phyloP scores from a whole-genome alignment of 371 early-diverging fungal species.

The Entomophthora muscae region DNA sequence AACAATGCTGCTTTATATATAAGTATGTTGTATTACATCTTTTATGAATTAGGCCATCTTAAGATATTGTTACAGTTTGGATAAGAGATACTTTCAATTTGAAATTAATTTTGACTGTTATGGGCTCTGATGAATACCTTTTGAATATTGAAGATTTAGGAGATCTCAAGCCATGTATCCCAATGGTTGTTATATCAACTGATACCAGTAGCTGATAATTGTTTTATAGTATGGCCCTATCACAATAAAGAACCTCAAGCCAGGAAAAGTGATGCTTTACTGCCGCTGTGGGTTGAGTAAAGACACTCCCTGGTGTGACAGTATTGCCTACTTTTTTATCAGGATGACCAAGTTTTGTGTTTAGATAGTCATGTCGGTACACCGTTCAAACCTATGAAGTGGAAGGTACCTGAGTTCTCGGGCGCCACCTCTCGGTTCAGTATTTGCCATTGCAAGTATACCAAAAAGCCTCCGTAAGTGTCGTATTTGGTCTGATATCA shows the following conservation, averaged over 20 bases:
- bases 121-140: not conserved
- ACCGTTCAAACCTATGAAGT: conserved; percentile 10
- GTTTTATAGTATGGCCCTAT: conserved; percentile 14
- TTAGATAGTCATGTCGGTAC: conserved; percentile 11
- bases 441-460: conserved; percentile 13
- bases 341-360: not conserved
- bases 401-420: conserved; percentile 9
- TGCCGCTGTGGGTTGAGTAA: conserved; percentile 12
- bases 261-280: conserved; percentile 7
- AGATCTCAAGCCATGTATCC: conserved; percentile 10
- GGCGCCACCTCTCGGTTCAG: conserved; percentile 1
- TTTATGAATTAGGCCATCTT: too few relatives aligned
- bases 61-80: too few relatives aligned
- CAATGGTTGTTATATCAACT: conserved; percentile 6
- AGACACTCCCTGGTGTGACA: conserved; percentile 11
- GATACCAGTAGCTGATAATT: not conserved
- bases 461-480: conserved; percentile 11
- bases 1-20: too few relatives aligned
- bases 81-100: too few relatives aligned
- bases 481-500: too few relatives aligned
- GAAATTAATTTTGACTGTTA: too few relatives aligned
- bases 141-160: conserved; percentile 8
- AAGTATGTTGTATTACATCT: too few relatives aligned
- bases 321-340: not conserved
- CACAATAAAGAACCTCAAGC: conserved; percentile 9